Evolutionary conservation across 176 grass and related monocot species (phyloP).

Genomic region (Melocanna baccifera): DNA sequence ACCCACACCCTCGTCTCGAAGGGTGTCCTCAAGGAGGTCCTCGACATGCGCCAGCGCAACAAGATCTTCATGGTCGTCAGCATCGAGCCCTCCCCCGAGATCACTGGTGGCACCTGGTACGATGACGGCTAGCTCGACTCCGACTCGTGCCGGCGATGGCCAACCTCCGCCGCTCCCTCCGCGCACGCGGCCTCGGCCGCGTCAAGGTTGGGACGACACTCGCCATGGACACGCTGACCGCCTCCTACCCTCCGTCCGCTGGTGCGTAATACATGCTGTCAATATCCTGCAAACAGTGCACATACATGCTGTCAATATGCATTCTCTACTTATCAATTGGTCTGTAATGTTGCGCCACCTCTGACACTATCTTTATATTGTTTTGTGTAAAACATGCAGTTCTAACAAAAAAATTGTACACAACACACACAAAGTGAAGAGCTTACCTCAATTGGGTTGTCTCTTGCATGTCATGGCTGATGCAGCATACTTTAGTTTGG

Average conservation of each 20-base stretch:
- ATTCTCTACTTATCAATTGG: background rate
- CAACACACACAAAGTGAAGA: too few relatives aligned
- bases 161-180: conserved; percentile 52
- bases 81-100: conserved; percentile 49
- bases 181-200: background rate
- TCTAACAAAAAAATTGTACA: background rate
- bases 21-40: conserved; percentile 45
- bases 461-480: too few relatives aligned
- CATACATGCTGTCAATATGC: background rate
- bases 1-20: background rate
- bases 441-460: too few relatives aligned
- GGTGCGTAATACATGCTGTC: too few relatives aligned
- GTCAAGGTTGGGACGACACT: conserved; percentile 64
- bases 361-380: background rate
- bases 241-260: conserved; percentile 63
- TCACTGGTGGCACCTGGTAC: conserved; percentile 61
- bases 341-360: background rate
- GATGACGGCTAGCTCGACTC: too few relatives aligned
- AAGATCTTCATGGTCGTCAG: conserved; percentile 62
- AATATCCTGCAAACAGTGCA: background rate
- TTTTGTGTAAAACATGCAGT: background rate
- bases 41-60: conserved; percentile 38
- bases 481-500: too few relatives aligned
- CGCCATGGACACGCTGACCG: conserved; percentile 55
- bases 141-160: conserved; percentile 65